These are phyloP conservation scores for Colletotrichum horii DNA, from an alignment of 2,329 filamentous ascomycete species.

Conservation along the genomic window DNA sequence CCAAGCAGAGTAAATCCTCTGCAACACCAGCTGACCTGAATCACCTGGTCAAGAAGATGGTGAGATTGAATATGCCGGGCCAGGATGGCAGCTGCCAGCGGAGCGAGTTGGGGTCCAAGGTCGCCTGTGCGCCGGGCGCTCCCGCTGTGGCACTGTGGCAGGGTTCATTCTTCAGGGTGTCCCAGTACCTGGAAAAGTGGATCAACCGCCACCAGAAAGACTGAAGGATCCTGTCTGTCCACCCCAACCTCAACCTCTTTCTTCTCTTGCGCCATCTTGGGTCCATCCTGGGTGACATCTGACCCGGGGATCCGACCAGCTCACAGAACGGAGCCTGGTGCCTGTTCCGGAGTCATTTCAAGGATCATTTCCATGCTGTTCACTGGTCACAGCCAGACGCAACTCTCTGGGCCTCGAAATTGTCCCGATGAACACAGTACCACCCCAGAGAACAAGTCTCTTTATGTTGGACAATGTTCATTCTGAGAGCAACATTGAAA, in stretches of 20 bases:
- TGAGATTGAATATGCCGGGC: background rate
- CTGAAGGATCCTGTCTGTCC: background rate
- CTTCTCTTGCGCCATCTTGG: background rate
- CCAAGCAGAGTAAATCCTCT: background rate
- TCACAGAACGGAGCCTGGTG: background rate
- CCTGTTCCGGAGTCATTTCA: background rate
- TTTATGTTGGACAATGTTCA: background rate
- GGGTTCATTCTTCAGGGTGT: constrained; percentile 15
- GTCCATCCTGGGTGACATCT: background rate
- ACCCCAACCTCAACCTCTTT: background rate
- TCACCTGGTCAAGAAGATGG: background rate
- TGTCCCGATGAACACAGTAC: background rate
- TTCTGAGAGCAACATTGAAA: background rate
- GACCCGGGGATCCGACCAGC: background rate
- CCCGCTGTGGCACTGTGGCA: background rate
- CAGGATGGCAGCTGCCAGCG: constrained; percentile 3
- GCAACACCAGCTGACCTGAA: background rate
- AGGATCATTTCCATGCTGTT: background rate
- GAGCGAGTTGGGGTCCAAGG: background rate
- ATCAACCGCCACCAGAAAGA: background rate
- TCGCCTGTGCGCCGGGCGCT: background rate
- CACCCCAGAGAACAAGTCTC: background rate
- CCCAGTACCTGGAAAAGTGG: background rate
- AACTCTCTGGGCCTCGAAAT: background rate
- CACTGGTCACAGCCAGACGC: background rate